These are phyloP conservation scores for Aspergillus viridinutans DNA, from an alignment of 2,329 filamentous ascomycete species.

Conservation along the genomic window DNA sequence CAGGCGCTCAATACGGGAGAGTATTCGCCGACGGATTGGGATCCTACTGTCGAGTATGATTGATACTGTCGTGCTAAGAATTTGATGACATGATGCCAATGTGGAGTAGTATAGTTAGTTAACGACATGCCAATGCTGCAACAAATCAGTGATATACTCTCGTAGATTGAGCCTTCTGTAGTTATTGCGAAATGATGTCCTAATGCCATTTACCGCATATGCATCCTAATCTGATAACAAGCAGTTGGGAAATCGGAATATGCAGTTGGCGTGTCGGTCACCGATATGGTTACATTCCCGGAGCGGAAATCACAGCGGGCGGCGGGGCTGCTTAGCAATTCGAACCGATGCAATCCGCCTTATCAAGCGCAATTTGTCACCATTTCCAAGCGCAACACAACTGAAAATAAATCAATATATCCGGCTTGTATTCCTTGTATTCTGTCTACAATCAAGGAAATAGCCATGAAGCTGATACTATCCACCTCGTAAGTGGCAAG, in stretches of 20 bases:
- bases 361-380: constrained; percentile 2
- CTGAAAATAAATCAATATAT: no score
- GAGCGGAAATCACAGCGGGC: background rate
- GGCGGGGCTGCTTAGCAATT: constrained; percentile 31
- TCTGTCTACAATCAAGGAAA: constrained; percentile 7
- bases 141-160: background rate
- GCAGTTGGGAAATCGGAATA: background rate
- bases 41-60: constrained; percentile 43
- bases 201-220: background rate
- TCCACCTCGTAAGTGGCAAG: constrained; percentile 69
- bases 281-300: background rate
- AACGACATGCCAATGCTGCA: background rate
- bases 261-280: background rate
- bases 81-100: background rate
- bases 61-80: constrained; percentile 6
- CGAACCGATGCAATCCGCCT: background rate
- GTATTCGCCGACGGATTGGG: constrained; percentile 58
- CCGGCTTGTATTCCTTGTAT: no score
- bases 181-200: background rate
- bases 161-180: background rate
- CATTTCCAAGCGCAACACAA: background rate
- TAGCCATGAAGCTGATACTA: constrained; percentile 73
- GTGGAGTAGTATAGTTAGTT: background rate
- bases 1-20: constrained; percentile 50
- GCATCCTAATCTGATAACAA: no score